Evolutionary conservation across 805 yeast species (phyloP).

Genomic region (Wickerhamomyces ciferrii): DNA sequence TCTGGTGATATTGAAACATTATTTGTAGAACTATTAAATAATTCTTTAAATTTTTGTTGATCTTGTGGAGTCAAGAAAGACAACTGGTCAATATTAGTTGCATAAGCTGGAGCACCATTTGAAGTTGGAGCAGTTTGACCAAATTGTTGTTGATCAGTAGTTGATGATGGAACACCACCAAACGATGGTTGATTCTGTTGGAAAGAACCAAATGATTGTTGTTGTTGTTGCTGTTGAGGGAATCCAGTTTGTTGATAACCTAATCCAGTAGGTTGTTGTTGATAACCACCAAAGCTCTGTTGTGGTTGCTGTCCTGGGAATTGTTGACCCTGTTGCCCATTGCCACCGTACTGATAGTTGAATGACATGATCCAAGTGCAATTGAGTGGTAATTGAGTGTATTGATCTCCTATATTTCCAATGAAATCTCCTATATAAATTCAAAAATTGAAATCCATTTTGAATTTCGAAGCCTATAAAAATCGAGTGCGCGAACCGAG

Average conservation of each 20-base stretch:
- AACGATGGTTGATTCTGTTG: background rate
- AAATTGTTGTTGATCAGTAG: background rate
- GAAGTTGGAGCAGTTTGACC: background rate
- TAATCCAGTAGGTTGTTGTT: background rate
- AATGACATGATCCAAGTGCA: background rate
- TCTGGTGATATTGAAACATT: conserved; percentile 57
- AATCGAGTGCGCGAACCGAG: too few relatives aligned
- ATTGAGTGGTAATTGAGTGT: background rate
- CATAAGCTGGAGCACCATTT: background rate
- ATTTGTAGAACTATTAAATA: conserved; percentile 76
- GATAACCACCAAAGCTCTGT: conserved; percentile 5
- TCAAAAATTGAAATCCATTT: too few relatives aligned
- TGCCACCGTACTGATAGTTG: background rate
- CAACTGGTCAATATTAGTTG: conserved; percentile 36
- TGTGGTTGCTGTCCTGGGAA: conserved; percentile 5
- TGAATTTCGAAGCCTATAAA: too few relatives aligned
- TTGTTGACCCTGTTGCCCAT: background rate
- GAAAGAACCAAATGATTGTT: background rate
- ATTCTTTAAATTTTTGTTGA: conserved; percentile 76
- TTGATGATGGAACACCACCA: background rate
- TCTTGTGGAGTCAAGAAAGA: conserved; percentile 82
- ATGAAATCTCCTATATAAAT: too few relatives aligned
- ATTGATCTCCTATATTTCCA: too few relatives aligned
- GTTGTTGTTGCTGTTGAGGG: background rate
- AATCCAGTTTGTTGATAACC: background rate